A percentile compares a stretch with the other conserved stretches of the same genome.
phyloP scores from a whole-genome alignment of 306 rosid genomes.

The Phaseolus lunatus region DNA sequence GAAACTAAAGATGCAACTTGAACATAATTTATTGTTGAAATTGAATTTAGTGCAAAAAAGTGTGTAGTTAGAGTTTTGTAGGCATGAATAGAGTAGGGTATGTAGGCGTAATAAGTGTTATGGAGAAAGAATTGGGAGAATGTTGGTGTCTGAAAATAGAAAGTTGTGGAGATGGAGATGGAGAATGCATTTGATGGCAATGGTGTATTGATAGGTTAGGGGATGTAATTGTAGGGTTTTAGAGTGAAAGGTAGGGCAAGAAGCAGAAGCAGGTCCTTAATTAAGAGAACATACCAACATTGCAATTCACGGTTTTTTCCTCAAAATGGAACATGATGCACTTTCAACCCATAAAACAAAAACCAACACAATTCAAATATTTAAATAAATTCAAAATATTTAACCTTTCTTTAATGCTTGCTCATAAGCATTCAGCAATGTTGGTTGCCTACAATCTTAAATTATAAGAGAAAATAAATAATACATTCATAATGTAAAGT shows the following conservation, averaged over 20 bases:
- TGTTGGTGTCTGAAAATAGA: conserved; percentile 38
- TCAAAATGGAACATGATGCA: not conserved
- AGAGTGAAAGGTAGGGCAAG: not conserved
- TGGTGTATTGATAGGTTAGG: not conserved
- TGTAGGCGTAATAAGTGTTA: not conserved
- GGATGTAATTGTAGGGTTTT: conserved; percentile 1
- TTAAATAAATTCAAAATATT: too few species aligned
- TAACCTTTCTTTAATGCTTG: too few species aligned
- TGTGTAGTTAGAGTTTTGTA: not conserved
- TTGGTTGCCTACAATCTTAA: too few species aligned
- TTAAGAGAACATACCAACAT: not conserved
- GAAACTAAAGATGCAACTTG: not conserved
- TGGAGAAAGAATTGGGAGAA: conserved; percentile 29
- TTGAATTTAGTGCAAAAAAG: not conserved
- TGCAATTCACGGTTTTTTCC: conserved; percentile 14
- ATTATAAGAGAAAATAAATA: too few species aligned
- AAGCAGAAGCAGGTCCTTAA: conserved; percentile 4
- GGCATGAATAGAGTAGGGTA: conserved; percentile 17
- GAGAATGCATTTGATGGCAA: conserved; percentile 21
- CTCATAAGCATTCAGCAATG: too few species aligned
- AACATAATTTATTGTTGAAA: not conserved
- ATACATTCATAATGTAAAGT: too few species aligned
- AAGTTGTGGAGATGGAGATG: conserved; percentile 7
- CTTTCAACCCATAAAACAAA: too few species aligned
- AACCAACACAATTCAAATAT: too few species aligned